Conservation (phyloP, 2,329 filamentous ascomycete genomes). For the Lachnellula subtilissima region DNA sequence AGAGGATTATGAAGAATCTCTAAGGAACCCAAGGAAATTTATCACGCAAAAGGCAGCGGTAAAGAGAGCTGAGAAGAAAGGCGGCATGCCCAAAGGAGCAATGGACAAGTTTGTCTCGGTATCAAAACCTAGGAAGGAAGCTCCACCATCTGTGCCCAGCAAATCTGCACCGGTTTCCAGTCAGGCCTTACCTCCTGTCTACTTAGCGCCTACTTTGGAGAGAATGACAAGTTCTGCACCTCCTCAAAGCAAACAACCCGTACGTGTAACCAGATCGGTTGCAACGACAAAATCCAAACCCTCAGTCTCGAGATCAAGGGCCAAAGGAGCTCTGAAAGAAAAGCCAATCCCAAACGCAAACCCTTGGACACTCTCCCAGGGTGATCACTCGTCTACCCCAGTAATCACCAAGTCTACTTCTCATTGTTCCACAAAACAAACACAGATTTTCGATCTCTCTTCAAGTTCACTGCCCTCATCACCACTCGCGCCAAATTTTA, state of each 20-base stretch:
- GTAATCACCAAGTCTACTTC: constrained; percentile 8
- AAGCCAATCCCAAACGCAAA: constrained; percentile 1
- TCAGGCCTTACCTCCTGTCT: constrained; percentile 17
- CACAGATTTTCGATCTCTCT: background rate
- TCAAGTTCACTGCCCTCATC: background rate
- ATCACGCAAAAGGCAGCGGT: constrained; percentile 19
- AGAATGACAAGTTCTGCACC: background rate
- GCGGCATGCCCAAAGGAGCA: constrained; percentile 30
- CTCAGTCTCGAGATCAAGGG: background rate
- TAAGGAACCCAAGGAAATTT: constrained; percentile 24
- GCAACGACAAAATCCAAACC: background rate
- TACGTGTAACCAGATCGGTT: background rate
- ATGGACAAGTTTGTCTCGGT: constrained; percentile 32
- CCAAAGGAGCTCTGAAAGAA: constrained; percentile 5
- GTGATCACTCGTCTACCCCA: constrained; percentile 4
- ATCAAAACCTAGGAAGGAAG: constrained; percentile 20
- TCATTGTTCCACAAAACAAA: background rate
- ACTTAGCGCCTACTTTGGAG: constrained; percentile 19
- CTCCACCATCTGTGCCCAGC: background rate
- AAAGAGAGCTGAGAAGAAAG: constrained; percentile 22
- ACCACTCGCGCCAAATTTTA: background rate
- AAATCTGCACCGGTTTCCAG: constrained; percentile 9
- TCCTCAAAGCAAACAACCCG: background rate
- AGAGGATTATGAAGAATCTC: constrained; percentile 55
- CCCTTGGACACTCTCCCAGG: constrained; percentile 9